These are phyloP conservation scores for Ampelocalamus luodianensis DNA, from an alignment of 176 grass and related monocot species.

Conservation along the genomic window DNA sequence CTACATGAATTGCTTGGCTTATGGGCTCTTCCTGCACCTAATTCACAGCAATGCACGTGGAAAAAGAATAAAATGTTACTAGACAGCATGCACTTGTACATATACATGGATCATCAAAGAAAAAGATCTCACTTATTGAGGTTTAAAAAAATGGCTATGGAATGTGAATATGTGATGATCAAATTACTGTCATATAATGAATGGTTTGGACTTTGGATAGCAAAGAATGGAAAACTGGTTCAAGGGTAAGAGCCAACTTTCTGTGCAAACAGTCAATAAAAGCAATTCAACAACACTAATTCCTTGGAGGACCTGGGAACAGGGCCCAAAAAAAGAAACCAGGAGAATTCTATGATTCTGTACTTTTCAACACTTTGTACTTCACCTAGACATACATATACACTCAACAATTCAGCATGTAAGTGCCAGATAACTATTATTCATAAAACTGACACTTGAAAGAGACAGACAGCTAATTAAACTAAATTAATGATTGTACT, in stretches of 20 bases:
- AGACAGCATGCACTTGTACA: not conserved
- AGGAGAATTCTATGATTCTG: not conserved
- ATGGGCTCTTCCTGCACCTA: slow-evolving; percentile 28
- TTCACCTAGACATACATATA: slow-evolving; percentile 16
- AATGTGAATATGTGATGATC: not conserved
- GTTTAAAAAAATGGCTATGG: not conserved
- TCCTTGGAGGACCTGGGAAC: not conserved
- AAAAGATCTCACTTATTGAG: not conserved
- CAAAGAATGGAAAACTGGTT: slow-evolving; percentile 21
- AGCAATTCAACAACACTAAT: not conserved
- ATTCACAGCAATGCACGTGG: not conserved
- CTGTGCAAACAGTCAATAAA: not conserved
- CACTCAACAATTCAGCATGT: not conserved
- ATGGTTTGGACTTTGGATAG: not conserved
- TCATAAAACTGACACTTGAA: not conserved
- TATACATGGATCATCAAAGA: not conserved
- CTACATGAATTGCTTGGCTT: slow-evolving; percentile 14
- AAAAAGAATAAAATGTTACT: slow-evolving; percentile 17
- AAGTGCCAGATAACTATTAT: not conserved
- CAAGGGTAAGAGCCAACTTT: slow-evolving; percentile 29
- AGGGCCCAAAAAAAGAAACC: not conserved
- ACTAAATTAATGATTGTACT: not conserved
- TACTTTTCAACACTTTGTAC: not conserved
- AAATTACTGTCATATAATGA: not conserved
- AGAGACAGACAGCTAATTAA: not conserved